These are phyloP conservation scores for Hypoxylon sp. DNA, from an alignment of 2,329 filamentous ascomycete genomes.

Conservation along the genomic window DNA sequence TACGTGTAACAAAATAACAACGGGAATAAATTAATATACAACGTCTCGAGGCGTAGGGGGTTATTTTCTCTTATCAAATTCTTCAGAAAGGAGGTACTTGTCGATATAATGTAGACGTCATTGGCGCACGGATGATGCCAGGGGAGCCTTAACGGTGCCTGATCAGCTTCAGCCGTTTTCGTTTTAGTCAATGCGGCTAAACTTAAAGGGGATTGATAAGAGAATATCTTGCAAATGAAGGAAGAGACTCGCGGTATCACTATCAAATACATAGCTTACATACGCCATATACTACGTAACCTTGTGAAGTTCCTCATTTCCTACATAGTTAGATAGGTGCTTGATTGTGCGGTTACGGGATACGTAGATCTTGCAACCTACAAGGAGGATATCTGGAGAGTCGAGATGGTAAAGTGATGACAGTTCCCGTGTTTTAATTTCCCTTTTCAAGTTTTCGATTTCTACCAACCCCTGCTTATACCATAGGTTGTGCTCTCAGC, in stretches of 20 bases:
- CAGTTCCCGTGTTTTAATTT: slow-evolving; percentile 37
- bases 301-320: too few species aligned
- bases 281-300: too few species aligned
- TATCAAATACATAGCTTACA: slow-evolving; percentile 5
- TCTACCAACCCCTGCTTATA: slow-evolving; percentile 26
- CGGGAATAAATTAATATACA: background rate
- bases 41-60: background rate
- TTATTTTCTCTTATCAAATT: background rate
- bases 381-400: too few species aligned
- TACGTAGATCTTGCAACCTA: too few species aligned
- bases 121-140: slow-evolving; percentile 28
- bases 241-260: slow-evolving; percentile 25
- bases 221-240: slow-evolving; percentile 27
- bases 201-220: slow-evolving; percentile 24
- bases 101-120: slow-evolving; percentile 34
- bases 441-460: slow-evolving; percentile 33
- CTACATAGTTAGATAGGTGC: too few species aligned
- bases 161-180: slow-evolving; percentile 24
- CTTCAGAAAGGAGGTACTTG: background rate
- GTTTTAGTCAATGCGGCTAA: slow-evolving; percentile 20
- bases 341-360: too few species aligned
- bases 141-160: slow-evolving; percentile 33
- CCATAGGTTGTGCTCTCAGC: slow-evolving; percentile 18
- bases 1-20: slow-evolving; percentile 1
- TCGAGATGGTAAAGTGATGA: slow-evolving; percentile 13